Base-by-base conservation (phyloP, 2,329 filamentous ascomycete species). In the Aureobasidium namibiae region DNA sequence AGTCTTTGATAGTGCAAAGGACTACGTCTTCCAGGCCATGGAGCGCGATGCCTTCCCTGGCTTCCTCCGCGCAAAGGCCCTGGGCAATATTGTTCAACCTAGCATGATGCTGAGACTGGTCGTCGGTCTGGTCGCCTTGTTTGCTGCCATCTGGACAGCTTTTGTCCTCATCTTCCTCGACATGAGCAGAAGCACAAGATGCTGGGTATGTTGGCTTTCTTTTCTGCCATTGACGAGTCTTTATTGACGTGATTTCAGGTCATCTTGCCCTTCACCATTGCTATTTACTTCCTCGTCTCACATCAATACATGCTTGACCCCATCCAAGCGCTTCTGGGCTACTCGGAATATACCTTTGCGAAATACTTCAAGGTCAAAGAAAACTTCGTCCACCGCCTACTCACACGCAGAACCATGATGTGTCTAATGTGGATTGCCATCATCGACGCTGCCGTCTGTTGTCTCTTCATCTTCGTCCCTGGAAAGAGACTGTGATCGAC, bases 21-120 rank as follows among this genome's bases (percentile, higher is more conserved):
- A 99, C 76, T 99, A 97, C 72, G 94, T 97, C 63, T 99, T 97
- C 74, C 95, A 99, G 75, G 95, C 95, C 34, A 99, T 99, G 94
- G 95, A 99, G 76, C 85, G 95, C 59, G 94, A 99, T 76, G 94
- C 95, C n/a, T 99, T 96, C 71, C 94, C 95, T 0, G 92, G 92
- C 1, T 99, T 99, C 75, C 80, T 99, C 61, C 84, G 92, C 69
- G 90, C 90, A 76, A 97, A 97, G 76, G 94, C 94, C 2, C 80
- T 99, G 24, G 95, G 95, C 61, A 99, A 99, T 69, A 81, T 99
- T 14, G 92, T 99, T 29, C 94, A 92, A 3, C 85, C 92, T 16
- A 95, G 90, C 48, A 86, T 95, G 65, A 84, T 97, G 69, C 80
- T 95, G 66, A 83, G 94, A 57, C 78, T 97, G 54, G 90, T 95